Conservation (phyloP, 768 basidiomycete species). For the Tylopilus rubrobrunneus region DNA sequence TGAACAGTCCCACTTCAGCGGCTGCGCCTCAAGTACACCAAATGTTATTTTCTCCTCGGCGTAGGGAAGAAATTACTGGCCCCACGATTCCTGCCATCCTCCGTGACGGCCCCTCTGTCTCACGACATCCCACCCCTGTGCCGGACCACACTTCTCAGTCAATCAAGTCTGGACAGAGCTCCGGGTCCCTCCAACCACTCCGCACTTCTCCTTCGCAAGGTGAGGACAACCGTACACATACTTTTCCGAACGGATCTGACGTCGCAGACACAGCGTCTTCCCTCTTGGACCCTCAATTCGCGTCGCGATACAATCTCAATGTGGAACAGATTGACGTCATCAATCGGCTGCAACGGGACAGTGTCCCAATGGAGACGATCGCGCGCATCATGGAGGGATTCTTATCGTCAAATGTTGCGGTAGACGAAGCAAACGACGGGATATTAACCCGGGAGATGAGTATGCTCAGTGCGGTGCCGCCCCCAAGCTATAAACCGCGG, state of each 20-base stretch:
- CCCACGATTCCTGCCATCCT: slow-evolving; percentile 12
- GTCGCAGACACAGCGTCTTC: background rate
- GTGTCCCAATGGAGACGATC: slow-evolving; percentile 13
- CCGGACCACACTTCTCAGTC: slow-evolving; percentile 1
- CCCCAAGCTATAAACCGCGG: too few species aligned
- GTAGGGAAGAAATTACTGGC: background rate
- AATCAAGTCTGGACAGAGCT: background rate
- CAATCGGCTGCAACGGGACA: slow-evolving; percentile 5
- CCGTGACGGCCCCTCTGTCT: slow-evolving; percentile 4
- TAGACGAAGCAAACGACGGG: background rate
- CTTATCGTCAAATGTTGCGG: background rate
- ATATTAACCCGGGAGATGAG: too few species aligned
- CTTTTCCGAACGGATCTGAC: background rate
- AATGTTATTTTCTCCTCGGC: too few species aligned
- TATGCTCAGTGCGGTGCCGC: too few species aligned
- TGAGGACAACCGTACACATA: background rate
- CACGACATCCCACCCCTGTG: background rate
- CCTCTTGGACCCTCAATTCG: background rate
- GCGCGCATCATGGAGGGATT: slow-evolving; percentile 14
- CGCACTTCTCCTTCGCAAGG: background rate
- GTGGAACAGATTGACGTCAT: slow-evolving; percentile 13
- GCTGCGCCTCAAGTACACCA: too few species aligned
- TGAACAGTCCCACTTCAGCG: too few species aligned
- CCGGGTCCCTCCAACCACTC: slow-evolving; percentile 1
- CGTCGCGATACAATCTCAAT: slow-evolving; percentile 8